Evolutionary conservation across 305 asterid genomes (phyloP), one percentile per base, ranked within the genome.

Genomic region (Fraxinus platypoda): DNA sequence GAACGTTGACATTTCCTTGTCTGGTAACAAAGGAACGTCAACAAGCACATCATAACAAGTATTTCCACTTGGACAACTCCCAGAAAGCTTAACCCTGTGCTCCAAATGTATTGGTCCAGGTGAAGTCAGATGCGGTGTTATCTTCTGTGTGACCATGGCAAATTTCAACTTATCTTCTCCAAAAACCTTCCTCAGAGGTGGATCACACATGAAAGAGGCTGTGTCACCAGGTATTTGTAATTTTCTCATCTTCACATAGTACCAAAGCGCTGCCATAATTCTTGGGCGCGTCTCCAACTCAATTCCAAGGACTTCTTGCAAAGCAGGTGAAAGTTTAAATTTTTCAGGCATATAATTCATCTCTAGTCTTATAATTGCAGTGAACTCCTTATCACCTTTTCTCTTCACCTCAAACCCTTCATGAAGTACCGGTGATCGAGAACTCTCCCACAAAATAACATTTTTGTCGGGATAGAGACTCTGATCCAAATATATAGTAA

Each of bases 341-440:
- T 88, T 92, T 80, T 95, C 99, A n/a, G 97, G 95, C 49, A 71
- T 80, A 78, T 92, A 90, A 84, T 94, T 90, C 97, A 95, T 92
- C 90, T 94, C 98, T 86, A 95, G 78, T 84, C 98, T 93, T 81
- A 95, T 87, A 79, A 93, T 89, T 6, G 95, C 98, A 23, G 92
- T 92, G 88, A 95, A 93, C 89, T 95, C 99, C 86, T 88, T 92
- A 78, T 92, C 92, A 7, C 99, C 99, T 88, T 91, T 95, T 62
- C 99, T 88, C 89, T 87, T 95, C 84, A 95, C 92, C 91, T 94
- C 99, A 90, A 92, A 95, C 37, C 98, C 99, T 78, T 95, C 97
- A 9, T 88, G 94, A 59, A 84, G 87, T 12, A 81, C 93, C 12
- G 96, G 90, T 1, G 98, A 89, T 46, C 97, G 91, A 66, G 97